Conservation (phyloP, 2,329 filamentous ascomycete genomes). For the Dryadomyces sulphureus region DNA sequence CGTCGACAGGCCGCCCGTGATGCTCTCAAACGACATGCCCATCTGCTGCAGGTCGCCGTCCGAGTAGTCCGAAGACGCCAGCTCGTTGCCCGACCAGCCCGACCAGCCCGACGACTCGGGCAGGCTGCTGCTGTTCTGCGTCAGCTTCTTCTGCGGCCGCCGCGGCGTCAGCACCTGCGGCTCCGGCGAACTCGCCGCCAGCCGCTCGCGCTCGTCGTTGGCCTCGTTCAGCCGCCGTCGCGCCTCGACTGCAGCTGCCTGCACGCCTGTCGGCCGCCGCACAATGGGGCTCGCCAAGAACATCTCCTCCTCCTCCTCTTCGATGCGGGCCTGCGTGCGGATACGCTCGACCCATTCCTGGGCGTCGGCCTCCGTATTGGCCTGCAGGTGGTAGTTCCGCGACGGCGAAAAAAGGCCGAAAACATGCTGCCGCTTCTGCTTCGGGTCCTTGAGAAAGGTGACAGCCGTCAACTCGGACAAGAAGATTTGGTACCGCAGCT, state of each 20-base stretch:
- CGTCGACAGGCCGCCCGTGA: constrained; percentile 17
- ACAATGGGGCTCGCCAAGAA: constrained; percentile 52
- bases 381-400: constrained; percentile 83
- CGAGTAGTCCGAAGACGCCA: constrained; percentile 78
- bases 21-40: constrained; percentile 36
- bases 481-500: constrained; percentile 75
- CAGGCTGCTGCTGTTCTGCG: constrained; percentile 24
- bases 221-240: background rate
- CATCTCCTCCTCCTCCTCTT: constrained; percentile 79
- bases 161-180: constrained; percentile 28
- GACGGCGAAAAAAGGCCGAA: constrained; percentile 89
- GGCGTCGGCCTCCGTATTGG: constrained; percentile 55
- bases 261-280: constrained; percentile 28
- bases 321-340: constrained; percentile 63
- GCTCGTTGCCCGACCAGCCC: constrained; percentile 43
- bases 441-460: constrained; percentile 74
- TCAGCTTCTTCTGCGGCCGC: constrained; percentile 37
- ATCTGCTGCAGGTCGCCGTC: constrained; percentile 42
- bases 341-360: constrained; percentile 79
- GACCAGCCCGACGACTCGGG: constrained; percentile 37
- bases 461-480: constrained; percentile 86
- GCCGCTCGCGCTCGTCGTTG: constrained; percentile 22
- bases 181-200: constrained; percentile 48
- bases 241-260: constrained; percentile 1
- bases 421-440: constrained; percentile 71